A percentile compares a stretch with the other conserved stretches of the same genome.
Conservation (phyloP, 306 rosid species). For the Carpinus viminea region DNA sequence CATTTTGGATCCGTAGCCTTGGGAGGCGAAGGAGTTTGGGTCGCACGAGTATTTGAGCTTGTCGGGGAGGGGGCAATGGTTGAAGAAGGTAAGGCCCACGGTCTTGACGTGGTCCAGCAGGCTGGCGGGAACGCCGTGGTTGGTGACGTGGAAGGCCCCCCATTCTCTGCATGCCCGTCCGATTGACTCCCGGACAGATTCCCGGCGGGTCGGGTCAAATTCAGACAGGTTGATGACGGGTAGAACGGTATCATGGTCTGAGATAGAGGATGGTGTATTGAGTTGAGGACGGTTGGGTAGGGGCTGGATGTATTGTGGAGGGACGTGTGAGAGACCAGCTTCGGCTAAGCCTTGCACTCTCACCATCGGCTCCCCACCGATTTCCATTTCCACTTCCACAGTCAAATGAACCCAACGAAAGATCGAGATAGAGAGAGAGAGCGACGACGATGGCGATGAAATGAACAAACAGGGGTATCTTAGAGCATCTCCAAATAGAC, state of each 20-base stretch:
- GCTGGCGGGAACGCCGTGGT: conserved; percentile 58
- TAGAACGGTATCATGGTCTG: conserved; percentile 41
- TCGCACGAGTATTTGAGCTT: conserved; percentile 70
- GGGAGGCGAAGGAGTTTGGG: conserved; percentile 56
- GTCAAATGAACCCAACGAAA: neutral
- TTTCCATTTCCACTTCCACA: conserved; percentile 37
- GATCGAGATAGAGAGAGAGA: neutral
- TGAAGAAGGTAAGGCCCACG: conserved; percentile 66
- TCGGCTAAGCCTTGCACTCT: conserved; percentile 65
- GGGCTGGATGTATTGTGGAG: conserved; percentile 70
- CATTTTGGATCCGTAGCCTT: conserved; percentile 92
- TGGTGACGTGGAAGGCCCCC: conserved; percentile 87
- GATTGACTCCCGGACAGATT: conserved; percentile 40
- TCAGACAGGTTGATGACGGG: conserved; percentile 52
- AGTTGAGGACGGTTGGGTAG: conserved; percentile 32
- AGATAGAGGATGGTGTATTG: neutral
- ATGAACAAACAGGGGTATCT: neutral
- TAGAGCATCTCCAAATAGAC: too few species aligned
- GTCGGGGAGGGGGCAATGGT: conserved; percentile 41
- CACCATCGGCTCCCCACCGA: conserved; percentile 37
- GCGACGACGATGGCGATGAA: neutral
- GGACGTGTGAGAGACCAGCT: conserved; percentile 57
- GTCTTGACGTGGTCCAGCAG: conserved; percentile 48
- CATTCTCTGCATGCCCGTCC: conserved; percentile 61
- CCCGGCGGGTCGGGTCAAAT: conserved; percentile 42